Percentiles rank a stretch among this genome's conserved stretches.
Evolutionary conservation across 306 rosid species (phyloP).

Genomic region (Acacia melanoxylon): DNA sequence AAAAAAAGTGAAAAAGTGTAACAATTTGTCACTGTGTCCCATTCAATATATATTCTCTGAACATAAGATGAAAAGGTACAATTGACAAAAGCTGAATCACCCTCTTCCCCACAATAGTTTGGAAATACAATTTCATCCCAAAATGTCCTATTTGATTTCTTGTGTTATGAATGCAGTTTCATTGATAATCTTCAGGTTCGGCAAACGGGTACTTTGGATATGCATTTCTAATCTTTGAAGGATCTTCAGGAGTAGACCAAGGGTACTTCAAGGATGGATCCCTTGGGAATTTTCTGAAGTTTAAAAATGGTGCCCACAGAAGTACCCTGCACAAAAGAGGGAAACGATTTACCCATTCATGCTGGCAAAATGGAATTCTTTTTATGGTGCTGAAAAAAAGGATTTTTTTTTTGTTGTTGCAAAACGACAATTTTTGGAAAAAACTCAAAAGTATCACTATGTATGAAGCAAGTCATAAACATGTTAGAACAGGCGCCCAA

Average conservation of each 20-base stretch:
- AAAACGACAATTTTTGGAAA: neutral
- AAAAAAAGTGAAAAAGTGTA: neutral
- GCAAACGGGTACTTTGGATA: conserved; percentile 74
- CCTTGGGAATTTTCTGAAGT: conserved; percentile 89
- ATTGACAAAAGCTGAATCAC: neutral
- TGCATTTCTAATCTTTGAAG: conserved; percentile 50
- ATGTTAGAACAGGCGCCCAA: neutral
- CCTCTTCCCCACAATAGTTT: neutral
- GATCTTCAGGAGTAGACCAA: conserved; percentile 80
- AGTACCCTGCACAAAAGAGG: conserved; percentile 50
- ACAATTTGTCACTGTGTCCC: neutral
- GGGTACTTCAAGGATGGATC: conserved; percentile 86
- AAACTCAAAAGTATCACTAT: neutral
- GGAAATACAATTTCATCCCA: conserved; percentile 23
- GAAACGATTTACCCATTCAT: neutral
- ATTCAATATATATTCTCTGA: conserved; percentile 9
- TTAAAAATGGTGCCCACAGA: conserved; percentile 95
- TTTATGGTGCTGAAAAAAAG: neutral
- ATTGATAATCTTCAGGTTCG: conserved; percentile 66
- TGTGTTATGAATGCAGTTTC: conserved; percentile 22
- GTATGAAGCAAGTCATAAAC: neutral
- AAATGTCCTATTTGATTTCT: conserved; percentile 9
- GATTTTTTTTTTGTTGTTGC: no score
- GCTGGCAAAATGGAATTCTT: neutral
- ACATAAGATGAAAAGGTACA: conserved; percentile 12